Conservation (phyloP, 2,329 filamentous ascomycete species). For the Stromatinia cepivora region DNA sequence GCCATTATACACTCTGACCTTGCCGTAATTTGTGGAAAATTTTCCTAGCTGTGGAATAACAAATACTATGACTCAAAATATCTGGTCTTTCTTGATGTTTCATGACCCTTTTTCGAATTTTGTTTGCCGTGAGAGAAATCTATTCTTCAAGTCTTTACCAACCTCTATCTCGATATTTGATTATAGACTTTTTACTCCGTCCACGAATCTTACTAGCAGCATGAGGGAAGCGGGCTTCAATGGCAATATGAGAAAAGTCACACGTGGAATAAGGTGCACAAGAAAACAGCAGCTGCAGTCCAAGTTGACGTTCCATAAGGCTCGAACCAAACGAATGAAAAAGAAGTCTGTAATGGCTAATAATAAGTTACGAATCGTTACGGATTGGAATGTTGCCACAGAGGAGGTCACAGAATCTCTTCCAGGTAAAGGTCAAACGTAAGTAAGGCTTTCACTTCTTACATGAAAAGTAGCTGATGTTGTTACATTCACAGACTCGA, state of each 20-base stretch:
- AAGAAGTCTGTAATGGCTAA: not conserved
- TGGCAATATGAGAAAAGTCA: not conserved
- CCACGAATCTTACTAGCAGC: too few relatives aligned
- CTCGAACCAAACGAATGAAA: not conserved
- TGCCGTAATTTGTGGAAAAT: not conserved
- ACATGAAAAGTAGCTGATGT: not conserved
- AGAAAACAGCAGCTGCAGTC: not conserved
- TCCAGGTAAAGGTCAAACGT: constrained; percentile 3
- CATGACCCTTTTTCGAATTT: not conserved
- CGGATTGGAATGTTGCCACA: not conserved
- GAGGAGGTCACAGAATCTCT: not conserved
- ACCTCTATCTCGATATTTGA: not conserved
- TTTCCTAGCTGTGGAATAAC: not conserved
- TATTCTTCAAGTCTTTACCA: not conserved
- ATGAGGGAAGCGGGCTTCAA: not conserved
- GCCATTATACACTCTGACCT: not conserved
- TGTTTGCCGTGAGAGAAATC: too few relatives aligned
- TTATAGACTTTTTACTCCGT: not conserved
- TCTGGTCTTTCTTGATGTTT: not conserved
- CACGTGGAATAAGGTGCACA: not conserved
- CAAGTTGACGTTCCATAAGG: not conserved
- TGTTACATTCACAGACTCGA: not conserved
- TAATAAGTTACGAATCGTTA: not conserved
- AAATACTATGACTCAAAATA: not conserved
- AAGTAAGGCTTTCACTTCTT: not conserved